Evolutionary conservation across 345 rosid genomes (phyloP).

Genomic region (thale cress (Arabidopsis thaliana)): DNA sequence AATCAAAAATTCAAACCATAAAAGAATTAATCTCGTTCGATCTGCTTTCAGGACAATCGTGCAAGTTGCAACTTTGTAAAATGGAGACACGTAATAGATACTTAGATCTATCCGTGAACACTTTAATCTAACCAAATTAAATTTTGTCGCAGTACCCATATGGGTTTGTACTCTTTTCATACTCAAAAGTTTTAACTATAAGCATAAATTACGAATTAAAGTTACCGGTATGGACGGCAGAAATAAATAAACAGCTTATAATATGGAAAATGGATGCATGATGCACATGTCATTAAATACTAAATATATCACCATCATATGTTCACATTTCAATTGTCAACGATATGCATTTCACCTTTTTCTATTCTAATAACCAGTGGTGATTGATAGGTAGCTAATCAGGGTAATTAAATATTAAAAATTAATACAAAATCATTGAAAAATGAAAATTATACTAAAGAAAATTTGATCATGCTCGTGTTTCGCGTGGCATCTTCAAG

Average conservation of each 20-base stretch:
- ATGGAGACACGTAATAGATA: constrained; percentile 18
- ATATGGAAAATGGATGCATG: constrained; percentile 26
- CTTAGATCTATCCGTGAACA: neutral
- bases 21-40: constrained; percentile 6
- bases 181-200: constrained; percentile 16
- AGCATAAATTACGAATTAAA: constrained; percentile 19
- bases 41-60: constrained; percentile 17
- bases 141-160: neutral
- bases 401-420: constrained; percentile 26
- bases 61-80: constrained; percentile 33
- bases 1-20: neutral
- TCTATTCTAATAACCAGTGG: constrained; percentile 12
- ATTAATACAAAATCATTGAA: neutral
- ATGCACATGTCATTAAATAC: constrained; percentile 41
- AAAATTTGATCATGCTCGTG: constrained; percentile 19
- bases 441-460: constrained; percentile 1
- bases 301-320: constrained; percentile 19
- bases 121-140: neutral
- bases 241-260: constrained; percentile 11
- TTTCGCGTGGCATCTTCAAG: constrained; percentile 23
- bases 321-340: constrained; percentile 46
- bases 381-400: constrained; percentile 30
- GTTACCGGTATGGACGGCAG: constrained; percentile 31
- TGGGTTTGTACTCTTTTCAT: constrained; percentile 4
- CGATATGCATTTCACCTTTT: constrained; percentile 17